Evolutionary conservation across 495 filamentous ascomycete genomes (phyloP).

Genomic region (Penicillium psychrofluorescens): DNA sequence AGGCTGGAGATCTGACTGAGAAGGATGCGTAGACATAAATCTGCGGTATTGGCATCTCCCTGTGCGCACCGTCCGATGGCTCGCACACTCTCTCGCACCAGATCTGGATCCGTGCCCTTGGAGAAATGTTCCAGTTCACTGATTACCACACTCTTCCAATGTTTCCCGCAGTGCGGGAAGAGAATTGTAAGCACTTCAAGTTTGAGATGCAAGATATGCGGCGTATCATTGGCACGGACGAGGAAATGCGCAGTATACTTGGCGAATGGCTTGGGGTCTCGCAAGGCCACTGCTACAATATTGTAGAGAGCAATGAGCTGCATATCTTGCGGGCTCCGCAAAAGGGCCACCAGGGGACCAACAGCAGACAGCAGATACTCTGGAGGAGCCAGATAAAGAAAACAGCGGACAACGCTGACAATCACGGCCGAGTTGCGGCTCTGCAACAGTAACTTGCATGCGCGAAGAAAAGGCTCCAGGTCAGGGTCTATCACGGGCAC

Average conservation of each 20-base stretch:
- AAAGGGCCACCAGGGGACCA: slow-evolving; percentile 76
- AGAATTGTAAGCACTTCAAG: slow-evolving; percentile 83
- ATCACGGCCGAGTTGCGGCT: slow-evolving; percentile 91
- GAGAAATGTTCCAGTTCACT: slow-evolving; percentile 92
- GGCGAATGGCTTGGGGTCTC: slow-evolving; percentile 66
- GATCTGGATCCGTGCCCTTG: slow-evolving; percentile 60
- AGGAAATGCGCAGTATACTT: slow-evolving; percentile 83
- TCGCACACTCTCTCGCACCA: slow-evolving; percentile 80
- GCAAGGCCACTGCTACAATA: slow-evolving; percentile 80
- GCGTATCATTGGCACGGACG: slow-evolving; percentile 70
- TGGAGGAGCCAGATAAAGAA: slow-evolving; percentile 70
- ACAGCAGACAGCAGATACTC: slow-evolving; percentile 64
- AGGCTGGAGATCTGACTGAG: slow-evolving; percentile 76
- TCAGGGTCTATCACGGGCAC: slow-evolving; percentile 68
- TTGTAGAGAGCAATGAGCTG: slow-evolving; percentile 86
- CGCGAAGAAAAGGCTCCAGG: slow-evolving; percentile 71
- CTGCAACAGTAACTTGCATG: slow-evolving; percentile 76
- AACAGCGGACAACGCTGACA: slow-evolving; percentile 77
- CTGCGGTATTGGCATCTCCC: slow-evolving; percentile 58
- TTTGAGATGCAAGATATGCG: slow-evolving; percentile 81
- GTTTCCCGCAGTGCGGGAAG: slow-evolving; percentile 70
- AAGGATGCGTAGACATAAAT: slow-evolving; percentile 72
- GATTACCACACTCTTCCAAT: slow-evolving; percentile 77
- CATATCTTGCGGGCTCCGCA: slow-evolving; percentile 78
- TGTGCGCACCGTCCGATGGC: slow-evolving; percentile 92